Base-by-base conservation (phyloP, 306 rosid genomes). In the Astragalus glycyphyllos region DNA sequence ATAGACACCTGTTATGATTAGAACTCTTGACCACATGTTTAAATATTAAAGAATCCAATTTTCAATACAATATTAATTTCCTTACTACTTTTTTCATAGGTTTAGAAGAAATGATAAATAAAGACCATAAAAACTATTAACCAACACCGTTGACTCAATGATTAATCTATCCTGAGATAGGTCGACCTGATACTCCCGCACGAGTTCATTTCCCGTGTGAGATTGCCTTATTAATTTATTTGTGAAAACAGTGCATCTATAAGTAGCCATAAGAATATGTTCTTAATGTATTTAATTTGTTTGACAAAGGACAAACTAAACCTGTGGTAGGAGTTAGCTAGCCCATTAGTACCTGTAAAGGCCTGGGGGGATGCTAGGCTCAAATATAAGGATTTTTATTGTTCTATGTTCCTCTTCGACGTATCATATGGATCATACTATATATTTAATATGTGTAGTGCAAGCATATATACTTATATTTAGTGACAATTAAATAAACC, bases 311-410 rank as follows among this genome's bases (percentile, higher is more conserved):
- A 15, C n/a, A n/a, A 65, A 65, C 12, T 5, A 56, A 69, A 65
- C 70, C 74, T 68, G 64, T 9, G 58, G 14, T 75, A 63, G 58
- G 76, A 46, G 73, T 26, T 80, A 46, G 49, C 59, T 54, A 65
- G 59, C 53, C 46, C 65, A 56, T 69, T 14, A 82, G 63, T 78
- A 78, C 71, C 55, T 67, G 44, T 72, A 79, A 83, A 83, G 84
- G 79, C 79, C 76, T 70, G 17, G 23, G 17, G 67, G 60, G 37
- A 73, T 65, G 76, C 58, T 59, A 68, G 46, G 16, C 57, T 59
- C 37, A 14, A 29, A 2, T 55, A 20, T 20, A 20, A 20, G 23
- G 23, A 38, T 13, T 56, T 55, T 23, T 67, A 41, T 44, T 63
- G 49, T 44, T 65, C 38, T 56, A 7, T 45, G 44, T 38, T 51